These are phyloP conservation scores for Trypethelium eluteriae DNA, from an alignment of 495 filamentous ascomycete genomes.

Conservation along the genomic window DNA sequence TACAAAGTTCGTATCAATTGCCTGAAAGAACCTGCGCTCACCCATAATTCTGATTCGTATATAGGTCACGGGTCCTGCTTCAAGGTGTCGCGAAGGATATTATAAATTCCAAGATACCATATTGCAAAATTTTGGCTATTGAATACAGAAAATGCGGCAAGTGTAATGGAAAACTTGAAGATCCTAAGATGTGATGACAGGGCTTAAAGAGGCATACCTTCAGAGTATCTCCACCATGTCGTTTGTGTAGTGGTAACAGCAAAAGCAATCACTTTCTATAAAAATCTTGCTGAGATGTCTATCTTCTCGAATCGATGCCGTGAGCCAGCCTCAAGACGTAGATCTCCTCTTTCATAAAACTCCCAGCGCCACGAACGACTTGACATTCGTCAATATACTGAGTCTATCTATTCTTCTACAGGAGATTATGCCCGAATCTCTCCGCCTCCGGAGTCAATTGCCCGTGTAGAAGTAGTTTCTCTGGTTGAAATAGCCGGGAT, in stretches of 20 bases:
- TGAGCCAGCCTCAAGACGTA: too few species aligned
- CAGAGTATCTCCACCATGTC: not conserved
- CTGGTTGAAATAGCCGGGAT: not conserved
- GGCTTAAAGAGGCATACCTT: not conserved
- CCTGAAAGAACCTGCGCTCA: not conserved
- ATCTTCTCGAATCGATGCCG: too few species aligned
- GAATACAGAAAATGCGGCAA: not conserved
- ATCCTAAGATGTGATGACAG: not conserved
- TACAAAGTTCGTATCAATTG: not conserved
- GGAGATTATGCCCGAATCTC: not conserved
- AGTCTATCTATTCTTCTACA: not conserved
- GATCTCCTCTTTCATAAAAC: too few species aligned
- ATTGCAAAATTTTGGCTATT: not conserved
- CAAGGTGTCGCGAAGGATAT: not conserved
- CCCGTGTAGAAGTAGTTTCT: not conserved
- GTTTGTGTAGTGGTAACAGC: too few species aligned
- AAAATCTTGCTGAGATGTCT: too few species aligned
- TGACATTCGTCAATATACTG: too few species aligned
- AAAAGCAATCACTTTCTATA: too few species aligned
- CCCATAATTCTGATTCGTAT: not conserved
- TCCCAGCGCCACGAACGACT: too few species aligned
- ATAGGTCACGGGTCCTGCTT: conserved; percentile 2
- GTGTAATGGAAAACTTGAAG: not conserved
- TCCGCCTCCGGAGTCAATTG: not conserved
- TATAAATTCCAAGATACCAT: not conserved